These are phyloP conservation scores for Escallonia rubra DNA, from an alignment of 129 eudicot species.

Conservation along the genomic window DNA sequence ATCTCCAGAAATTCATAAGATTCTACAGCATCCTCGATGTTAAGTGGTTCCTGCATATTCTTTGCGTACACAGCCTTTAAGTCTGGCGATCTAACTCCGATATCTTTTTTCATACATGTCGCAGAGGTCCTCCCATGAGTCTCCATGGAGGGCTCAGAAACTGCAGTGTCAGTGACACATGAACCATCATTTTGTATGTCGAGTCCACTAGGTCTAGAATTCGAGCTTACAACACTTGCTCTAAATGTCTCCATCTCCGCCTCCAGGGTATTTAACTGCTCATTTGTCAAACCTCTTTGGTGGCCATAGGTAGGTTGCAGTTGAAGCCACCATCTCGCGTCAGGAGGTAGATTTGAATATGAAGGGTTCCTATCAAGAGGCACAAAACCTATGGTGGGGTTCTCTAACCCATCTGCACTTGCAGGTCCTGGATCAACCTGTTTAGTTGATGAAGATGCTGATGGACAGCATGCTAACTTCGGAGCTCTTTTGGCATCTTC, in stretches of 20 bases:
- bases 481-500: slow-evolving; percentile 99
- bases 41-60: slow-evolving; percentile 30
- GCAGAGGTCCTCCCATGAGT: slow-evolving; percentile 6
- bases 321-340: slow-evolving; percentile 88
- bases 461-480: slow-evolving; percentile 77
- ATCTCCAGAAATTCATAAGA: slow-evolving; percentile 47
- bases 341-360: slow-evolving; percentile 52
- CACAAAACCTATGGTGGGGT: slow-evolving; percentile 19
- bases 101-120: slow-evolving; percentile 14
- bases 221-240: slow-evolving; percentile 4
- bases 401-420: slow-evolving; percentile 33
- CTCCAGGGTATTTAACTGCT: slow-evolving; percentile 28
- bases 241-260: slow-evolving; percentile 18
- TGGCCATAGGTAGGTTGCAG: slow-evolving; percentile 50
- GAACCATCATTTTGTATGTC: not conserved
- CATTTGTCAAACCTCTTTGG: slow-evolving; percentile 36
- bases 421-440: slow-evolving; percentile 46
- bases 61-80: slow-evolving; percentile 13
- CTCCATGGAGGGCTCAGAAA: slow-evolving; percentile 32
- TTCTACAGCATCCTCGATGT: slow-evolving; percentile 33
- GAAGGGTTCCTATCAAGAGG: slow-evolving; percentile 42
- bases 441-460: slow-evolving; percentile 47
- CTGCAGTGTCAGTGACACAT: slow-evolving; percentile 1
- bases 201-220: not conserved
- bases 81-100: slow-evolving; percentile 13